A percentile compares a stretch with the other conserved stretches of the same genome.
Conservation (phyloP, 352 stramenopile species). For the Pythium scleroteichum region DNA sequence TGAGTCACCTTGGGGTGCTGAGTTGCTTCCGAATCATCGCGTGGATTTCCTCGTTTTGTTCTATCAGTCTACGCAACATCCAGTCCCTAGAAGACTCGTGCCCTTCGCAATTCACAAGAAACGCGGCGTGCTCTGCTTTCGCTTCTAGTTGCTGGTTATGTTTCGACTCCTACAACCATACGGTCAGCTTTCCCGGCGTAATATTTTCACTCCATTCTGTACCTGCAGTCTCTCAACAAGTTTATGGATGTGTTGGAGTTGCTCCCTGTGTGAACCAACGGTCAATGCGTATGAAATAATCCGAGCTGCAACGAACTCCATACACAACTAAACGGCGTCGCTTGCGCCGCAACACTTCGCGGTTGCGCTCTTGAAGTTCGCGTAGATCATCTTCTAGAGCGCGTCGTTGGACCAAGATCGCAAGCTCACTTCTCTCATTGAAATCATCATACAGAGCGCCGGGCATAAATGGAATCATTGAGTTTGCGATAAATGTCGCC, state of each 20-base stretch:
- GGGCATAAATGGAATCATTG: conserved; percentile 10
- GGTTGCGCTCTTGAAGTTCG: conserved; percentile 20
- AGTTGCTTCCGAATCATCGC: conserved; percentile 10
- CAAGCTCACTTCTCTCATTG: conserved; percentile 30
- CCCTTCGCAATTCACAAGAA: background rate
- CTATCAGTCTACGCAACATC: conserved; percentile 24
- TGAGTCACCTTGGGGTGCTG: background rate
- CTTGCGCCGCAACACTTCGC: background rate
- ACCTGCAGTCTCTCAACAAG: conserved; percentile 2
- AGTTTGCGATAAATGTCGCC: too few relatives aligned
- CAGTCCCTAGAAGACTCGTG: conserved; percentile 1
- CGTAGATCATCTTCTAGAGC: conserved; percentile 16
- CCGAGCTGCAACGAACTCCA: background rate
- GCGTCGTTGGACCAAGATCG: too few relatives aligned
- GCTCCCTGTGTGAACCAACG: conserved; percentile 3
- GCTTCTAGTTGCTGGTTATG: too few relatives aligned
- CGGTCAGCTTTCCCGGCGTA: too few relatives aligned
- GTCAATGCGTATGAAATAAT: too few relatives aligned
- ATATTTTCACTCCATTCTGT: too few relatives aligned
- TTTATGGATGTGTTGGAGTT: conserved; percentile 1
- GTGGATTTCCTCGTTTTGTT: conserved; percentile 38
- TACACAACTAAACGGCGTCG: conserved; percentile 18
- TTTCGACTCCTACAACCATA: too few relatives aligned
- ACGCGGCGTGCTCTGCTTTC: too few relatives aligned
- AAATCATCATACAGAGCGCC: conserved; percentile 7